A percentile compares a stretch with the other conserved stretches of the same genome.
phyloP scores from a whole-genome alignment of 805 yeast genomes.

The Candida golubevii region DNA sequence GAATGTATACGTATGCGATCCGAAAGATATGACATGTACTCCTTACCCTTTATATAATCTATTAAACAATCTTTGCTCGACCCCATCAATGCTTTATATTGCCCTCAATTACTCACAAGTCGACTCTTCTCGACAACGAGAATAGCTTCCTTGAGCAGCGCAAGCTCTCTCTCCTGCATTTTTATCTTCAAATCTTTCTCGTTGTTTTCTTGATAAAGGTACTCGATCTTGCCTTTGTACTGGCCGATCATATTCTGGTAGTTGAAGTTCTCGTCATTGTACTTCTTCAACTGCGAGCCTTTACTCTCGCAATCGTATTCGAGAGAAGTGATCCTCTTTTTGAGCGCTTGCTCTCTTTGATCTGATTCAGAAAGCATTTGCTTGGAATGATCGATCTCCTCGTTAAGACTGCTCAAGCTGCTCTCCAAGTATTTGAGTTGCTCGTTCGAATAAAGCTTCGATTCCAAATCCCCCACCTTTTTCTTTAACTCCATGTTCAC shows the following conservation, averaged over 20 bases:
- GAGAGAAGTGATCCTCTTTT: conserved; percentile 52
- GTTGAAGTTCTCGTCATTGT: conserved; percentile 56
- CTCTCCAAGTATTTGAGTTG: conserved; percentile 60
- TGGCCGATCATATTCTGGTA: conserved; percentile 48
- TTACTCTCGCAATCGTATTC: conserved; percentile 51
- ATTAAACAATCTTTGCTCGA: too few relatives aligned
- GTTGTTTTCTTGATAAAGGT: conserved; percentile 33
- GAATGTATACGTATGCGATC: too few relatives aligned
- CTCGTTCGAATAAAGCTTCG: conserved; percentile 44
- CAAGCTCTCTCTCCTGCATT: conserved; percentile 53
- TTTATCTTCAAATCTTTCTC: conserved; percentile 43
- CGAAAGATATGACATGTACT: too few relatives aligned
- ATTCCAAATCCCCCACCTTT: conserved; percentile 45
- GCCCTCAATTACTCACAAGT: neutral
- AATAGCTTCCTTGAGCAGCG: conserved; percentile 50
- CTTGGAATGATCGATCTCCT: conserved; percentile 44
- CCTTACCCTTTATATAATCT: too few relatives aligned
- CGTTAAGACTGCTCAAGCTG: conserved; percentile 51
- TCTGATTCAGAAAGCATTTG: conserved; percentile 48
- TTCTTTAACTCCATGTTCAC: conserved; percentile 47
- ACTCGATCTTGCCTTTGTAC: conserved; percentile 36
- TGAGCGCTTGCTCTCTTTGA: conserved; percentile 46
- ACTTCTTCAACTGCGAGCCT: conserved; percentile 43
- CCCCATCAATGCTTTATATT: too few relatives aligned
- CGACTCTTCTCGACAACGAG: conserved; percentile 7